phyloP scores from a whole-genome alignment of 1,284 basidiomycete genomes.

The Rhodotorula sp. region DNA sequence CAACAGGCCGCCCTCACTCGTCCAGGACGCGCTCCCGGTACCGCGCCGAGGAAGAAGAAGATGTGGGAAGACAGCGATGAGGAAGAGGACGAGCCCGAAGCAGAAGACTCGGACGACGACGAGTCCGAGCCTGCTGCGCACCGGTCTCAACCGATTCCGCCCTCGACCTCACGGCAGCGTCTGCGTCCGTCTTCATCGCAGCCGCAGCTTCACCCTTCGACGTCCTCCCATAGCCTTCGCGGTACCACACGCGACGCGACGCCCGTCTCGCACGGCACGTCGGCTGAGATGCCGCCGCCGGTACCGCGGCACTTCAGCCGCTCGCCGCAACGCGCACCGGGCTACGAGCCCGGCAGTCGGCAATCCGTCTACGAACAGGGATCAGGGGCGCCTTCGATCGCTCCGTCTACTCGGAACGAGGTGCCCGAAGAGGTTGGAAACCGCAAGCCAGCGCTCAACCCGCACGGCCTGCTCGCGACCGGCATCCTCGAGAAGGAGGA shows the following conservation, averaged over 20 bases:
- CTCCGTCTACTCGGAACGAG: conserved; percentile 17
- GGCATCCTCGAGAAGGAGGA: conserved; percentile 94
- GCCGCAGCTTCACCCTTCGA: conserved; percentile 6
- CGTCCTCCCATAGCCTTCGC: conserved; percentile 10
- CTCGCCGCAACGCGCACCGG: conserved; percentile 12
- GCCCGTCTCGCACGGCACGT: neutral
- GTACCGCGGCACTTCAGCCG: neutral
- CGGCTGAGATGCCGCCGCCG: neutral
- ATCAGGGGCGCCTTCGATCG: neutral
- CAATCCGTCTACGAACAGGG: conserved; percentile 19
- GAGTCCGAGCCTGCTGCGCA: neutral
- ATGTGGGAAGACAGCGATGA: conserved; percentile 42
- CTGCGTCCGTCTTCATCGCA: conserved; percentile 1
- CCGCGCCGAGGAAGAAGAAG: conserved; percentile 30
- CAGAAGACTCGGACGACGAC: conserved; percentile 36
- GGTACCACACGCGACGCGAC: neutral
- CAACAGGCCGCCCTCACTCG: conserved; percentile 34
- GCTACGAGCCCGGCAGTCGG: conserved; percentile 1
- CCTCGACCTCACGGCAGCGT: neutral
- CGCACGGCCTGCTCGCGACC: conserved; percentile 79
- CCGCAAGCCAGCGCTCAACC: conserved; percentile 42
- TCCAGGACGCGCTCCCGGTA: conserved; percentile 30
- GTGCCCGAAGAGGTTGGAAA: conserved; percentile 1
- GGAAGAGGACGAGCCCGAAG: conserved; percentile 42
- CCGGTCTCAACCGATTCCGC: neutral